phyloP scores from a whole-genome alignment of 208 protist species.

The Borovskyia barvae region DNA sequence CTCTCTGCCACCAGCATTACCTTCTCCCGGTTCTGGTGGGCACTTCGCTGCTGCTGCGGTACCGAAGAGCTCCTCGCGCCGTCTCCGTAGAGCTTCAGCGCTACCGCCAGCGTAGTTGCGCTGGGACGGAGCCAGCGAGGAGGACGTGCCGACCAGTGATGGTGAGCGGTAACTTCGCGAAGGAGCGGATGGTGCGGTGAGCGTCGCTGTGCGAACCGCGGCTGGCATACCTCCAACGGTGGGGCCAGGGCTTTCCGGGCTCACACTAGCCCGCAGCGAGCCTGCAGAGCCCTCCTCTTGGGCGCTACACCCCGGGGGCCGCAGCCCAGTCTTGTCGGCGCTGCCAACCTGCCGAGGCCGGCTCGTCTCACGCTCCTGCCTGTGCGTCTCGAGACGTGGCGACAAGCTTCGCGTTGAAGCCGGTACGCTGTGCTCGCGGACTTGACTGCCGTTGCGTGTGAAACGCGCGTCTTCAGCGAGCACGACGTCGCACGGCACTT shows the following conservation, averaged over 20 bases:
- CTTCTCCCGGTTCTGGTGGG: neutral
- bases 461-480: slow-evolving; percentile 4
- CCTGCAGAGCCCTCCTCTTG: too few species aligned
- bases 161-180: slow-evolving; percentile 11
- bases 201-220: too few species aligned
- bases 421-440: slow-evolving; percentile 1
- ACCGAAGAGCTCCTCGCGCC: slow-evolving; percentile 60
- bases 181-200: too few species aligned
- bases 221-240: too few species aligned
- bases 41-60: slow-evolving; percentile 5
- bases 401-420: neutral
- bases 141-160: slow-evolving; percentile 15
- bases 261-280: too few species aligned
- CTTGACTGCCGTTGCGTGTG: slow-evolving; percentile 1
- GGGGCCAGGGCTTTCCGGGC: too few species aligned
- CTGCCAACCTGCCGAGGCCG: neutral
- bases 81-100: slow-evolving; percentile 42
- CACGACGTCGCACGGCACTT: slow-evolving; percentile 29
- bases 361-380: neutral
- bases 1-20: too few species aligned
- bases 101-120: slow-evolving; percentile 39
- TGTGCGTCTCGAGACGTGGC: neutral
- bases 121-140: slow-evolving; percentile 20
- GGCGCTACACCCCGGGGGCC: too few species aligned
- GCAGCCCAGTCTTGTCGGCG: neutral